A percentile compares a stretch with the other conserved stretches of the same genome.
Evolutionary conservation across 2,329 filamentous ascomycete genomes (phyloP).

Genomic region (Aspergillaceae sp.): DNA sequence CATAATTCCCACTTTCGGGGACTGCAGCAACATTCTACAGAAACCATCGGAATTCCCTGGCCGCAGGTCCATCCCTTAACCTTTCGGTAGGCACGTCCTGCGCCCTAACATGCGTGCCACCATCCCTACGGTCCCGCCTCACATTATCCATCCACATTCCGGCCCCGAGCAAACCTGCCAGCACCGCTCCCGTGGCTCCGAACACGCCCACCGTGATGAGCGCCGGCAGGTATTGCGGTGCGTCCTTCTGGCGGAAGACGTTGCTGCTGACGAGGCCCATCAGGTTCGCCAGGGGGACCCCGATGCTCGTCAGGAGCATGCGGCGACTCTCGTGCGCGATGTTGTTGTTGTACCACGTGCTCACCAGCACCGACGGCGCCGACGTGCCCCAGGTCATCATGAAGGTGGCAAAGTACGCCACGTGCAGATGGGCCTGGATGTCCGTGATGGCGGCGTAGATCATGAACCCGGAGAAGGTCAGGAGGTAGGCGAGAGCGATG

Average conservation of each 20-base stretch:
- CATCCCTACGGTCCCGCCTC: conserved; percentile 50
- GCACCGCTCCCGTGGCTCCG: conserved; percentile 49
- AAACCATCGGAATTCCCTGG: conserved; percentile 52
- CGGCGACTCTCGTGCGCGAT: conserved; percentile 67
- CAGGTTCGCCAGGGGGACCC: conserved; percentile 65
- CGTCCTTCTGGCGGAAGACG: conserved; percentile 56
- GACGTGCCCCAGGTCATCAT: conserved; percentile 78
- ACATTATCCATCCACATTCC: conserved; percentile 61
- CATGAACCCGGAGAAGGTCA: conserved; percentile 70
- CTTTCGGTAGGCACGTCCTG: conserved; percentile 50
- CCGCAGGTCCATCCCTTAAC: conserved; percentile 47
- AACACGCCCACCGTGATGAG: conserved; percentile 47
- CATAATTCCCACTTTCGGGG: conserved; percentile 7
- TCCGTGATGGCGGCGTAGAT: conserved; percentile 64
- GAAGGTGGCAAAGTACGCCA: conserved; percentile 69
- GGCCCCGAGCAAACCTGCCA: conserved; percentile 48
- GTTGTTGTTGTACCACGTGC: conserved; percentile 75
- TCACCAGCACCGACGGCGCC: conserved; percentile 59
- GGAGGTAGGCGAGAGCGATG: conserved; percentile 61
- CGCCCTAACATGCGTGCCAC: conserved; percentile 44
- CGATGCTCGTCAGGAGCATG: conserved; percentile 60
- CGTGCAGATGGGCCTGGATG: conserved; percentile 50
- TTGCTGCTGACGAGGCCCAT: conserved; percentile 66
- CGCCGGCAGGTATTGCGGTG: conserved; percentile 59
- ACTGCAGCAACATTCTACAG: conserved; percentile 12